Percentiles rank a stretch among this genome's conserved stretches.
Conservation (phyloP, 495 filamentous ascomycete genomes). For the Choiromyces venosus region DNA sequence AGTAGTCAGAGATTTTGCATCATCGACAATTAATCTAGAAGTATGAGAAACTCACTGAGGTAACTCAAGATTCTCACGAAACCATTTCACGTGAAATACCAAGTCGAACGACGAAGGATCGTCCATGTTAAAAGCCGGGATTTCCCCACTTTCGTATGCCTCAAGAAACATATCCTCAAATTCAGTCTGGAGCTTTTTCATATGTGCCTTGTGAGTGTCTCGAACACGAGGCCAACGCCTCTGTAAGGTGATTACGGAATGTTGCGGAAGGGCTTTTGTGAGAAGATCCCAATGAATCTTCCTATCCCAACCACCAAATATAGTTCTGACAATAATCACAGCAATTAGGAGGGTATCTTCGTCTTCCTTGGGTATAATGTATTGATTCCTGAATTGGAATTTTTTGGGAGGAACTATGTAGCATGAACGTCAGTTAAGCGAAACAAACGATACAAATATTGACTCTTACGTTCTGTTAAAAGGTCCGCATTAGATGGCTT, state of each 20-base stretch:
- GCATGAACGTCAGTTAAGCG: background rate
- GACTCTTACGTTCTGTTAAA: slow-evolving; percentile 24
- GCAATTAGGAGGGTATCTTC: slow-evolving; percentile 55
- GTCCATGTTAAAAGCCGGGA: slow-evolving; percentile 67
- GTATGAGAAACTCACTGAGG: slow-evolving; percentile 41
- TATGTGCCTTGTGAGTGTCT: slow-evolving; percentile 55
- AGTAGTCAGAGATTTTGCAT: slow-evolving; percentile 6
- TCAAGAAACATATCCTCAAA: slow-evolving; percentile 71
- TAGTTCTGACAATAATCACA: slow-evolving; percentile 65
- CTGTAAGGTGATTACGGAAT: slow-evolving; percentile 53
- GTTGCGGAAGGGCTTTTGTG: slow-evolving; percentile 58
- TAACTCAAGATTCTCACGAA: slow-evolving; percentile 49
- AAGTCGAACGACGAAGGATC: slow-evolving; percentile 72
- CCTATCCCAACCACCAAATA: slow-evolving; percentile 67
- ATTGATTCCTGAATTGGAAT: slow-evolving; percentile 38
- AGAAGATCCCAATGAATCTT: slow-evolving; percentile 72
- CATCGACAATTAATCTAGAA: slow-evolving; percentile 34
- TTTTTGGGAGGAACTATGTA: slow-evolving; percentile 30
- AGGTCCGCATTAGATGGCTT: slow-evolving; percentile 33
- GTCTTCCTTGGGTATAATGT: slow-evolving; percentile 41
- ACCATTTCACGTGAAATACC: slow-evolving; percentile 70
- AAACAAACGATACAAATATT: background rate
- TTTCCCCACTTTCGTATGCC: slow-evolving; percentile 63
- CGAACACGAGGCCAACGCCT: slow-evolving; percentile 57
- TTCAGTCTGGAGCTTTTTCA: slow-evolving; percentile 65